Evolutionary conservation across 2,329 filamentous ascomycete species (phyloP).

Genomic region (Elsinoe fawcettii): DNA sequence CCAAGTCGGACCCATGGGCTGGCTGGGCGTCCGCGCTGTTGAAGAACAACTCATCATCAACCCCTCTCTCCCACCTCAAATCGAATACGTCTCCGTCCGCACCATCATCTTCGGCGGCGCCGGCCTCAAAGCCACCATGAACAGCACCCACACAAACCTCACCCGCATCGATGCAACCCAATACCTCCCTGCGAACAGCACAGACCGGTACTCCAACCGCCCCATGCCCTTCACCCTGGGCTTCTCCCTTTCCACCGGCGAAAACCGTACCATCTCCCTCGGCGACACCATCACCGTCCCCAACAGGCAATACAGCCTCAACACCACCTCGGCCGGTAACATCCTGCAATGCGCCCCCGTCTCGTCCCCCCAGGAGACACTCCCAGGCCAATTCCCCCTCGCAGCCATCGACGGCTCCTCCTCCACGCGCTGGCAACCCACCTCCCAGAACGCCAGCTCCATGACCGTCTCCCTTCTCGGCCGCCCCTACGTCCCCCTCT

Average conservation of each 20-base stretch:
- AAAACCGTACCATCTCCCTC: slow-evolving; percentile 41
- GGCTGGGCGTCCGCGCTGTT: slow-evolving; percentile 55
- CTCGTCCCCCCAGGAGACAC: slow-evolving; percentile 39
- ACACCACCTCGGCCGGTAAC: slow-evolving; percentile 45
- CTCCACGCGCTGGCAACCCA: slow-evolving; percentile 60
- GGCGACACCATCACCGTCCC: slow-evolving; percentile 39
- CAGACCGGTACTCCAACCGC: slow-evolving; percentile 44
- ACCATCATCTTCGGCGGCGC: slow-evolving; percentile 61
- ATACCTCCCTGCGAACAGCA: slow-evolving; percentile 45
- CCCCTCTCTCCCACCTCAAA: slow-evolving; percentile 58
- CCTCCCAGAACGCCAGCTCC: slow-evolving; percentile 43
- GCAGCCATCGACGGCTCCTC: slow-evolving; percentile 58
- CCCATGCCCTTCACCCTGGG: slow-evolving; percentile 52
- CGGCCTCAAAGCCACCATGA: slow-evolving; percentile 54
- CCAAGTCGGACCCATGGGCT: slow-evolving; percentile 60
- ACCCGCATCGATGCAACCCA: slow-evolving; percentile 39
- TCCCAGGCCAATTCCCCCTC: slow-evolving; percentile 62
- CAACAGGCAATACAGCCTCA: slow-evolving; percentile 29
- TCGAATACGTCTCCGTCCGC: slow-evolving; percentile 52
- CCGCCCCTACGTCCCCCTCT: slow-evolving; percentile 35
- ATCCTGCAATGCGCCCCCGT: slow-evolving; percentile 55
- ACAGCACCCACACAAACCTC: slow-evolving; percentile 57
- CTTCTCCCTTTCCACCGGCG: slow-evolving; percentile 30
- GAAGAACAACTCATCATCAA: slow-evolving; percentile 55
- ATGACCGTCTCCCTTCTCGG: slow-evolving; percentile 48